Evolutionary conservation across 2,329 filamentous ascomycete species (phyloP).

Genomic region (Trichoderma sp.): DNA sequence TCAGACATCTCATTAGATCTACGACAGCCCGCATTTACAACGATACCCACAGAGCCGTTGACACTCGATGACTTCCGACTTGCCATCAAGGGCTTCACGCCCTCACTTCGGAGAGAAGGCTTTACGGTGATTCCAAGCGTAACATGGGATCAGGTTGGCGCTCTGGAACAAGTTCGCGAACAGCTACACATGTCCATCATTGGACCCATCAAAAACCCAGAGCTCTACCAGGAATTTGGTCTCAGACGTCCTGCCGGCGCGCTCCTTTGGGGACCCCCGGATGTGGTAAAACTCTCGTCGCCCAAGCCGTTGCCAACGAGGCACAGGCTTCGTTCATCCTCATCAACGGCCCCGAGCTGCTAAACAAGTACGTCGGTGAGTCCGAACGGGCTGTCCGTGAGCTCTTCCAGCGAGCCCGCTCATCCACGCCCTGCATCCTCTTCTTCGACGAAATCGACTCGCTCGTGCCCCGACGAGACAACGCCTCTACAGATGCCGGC

Average conservation of each 20-base stretch:
- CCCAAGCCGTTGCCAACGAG: slow-evolving; percentile 94
- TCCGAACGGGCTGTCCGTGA: slow-evolving; percentile 91
- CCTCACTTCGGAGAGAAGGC: slow-evolving; percentile 80
- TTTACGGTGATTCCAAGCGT: slow-evolving; percentile 94
- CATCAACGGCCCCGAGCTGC: slow-evolving; percentile 91
- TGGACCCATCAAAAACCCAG: slow-evolving; percentile 80
- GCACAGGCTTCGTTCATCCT: slow-evolving; percentile 97
- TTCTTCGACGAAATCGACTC: slow-evolving; percentile 99
- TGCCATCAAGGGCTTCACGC: slow-evolving; percentile 64
- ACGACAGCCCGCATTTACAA: slow-evolving; percentile 12
- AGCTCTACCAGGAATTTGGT: slow-evolving; percentile 73
- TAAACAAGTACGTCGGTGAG: slow-evolving; percentile 98
- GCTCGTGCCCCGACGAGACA: slow-evolving; percentile 80
- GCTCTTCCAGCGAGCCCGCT: slow-evolving; percentile 84
- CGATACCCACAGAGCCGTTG: slow-evolving; percentile 19
- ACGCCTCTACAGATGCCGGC: slow-evolving; percentile 75
- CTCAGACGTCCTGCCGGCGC: slow-evolving; percentile 83
- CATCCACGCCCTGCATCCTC: slow-evolving; percentile 86
- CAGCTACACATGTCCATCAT: slow-evolving; percentile 86
- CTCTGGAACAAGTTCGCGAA: slow-evolving; percentile 74
- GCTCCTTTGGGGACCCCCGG: slow-evolving; percentile 93
- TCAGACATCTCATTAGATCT: slow-evolving; percentile 18
- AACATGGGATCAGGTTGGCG: slow-evolving; percentile 91
- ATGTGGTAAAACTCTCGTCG: slow-evolving; percentile 94
- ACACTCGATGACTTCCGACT: slow-evolving; percentile 62